Base-by-base conservation (phyloP, 306 rosid genomes). In the Rosa lucieae region DNA sequence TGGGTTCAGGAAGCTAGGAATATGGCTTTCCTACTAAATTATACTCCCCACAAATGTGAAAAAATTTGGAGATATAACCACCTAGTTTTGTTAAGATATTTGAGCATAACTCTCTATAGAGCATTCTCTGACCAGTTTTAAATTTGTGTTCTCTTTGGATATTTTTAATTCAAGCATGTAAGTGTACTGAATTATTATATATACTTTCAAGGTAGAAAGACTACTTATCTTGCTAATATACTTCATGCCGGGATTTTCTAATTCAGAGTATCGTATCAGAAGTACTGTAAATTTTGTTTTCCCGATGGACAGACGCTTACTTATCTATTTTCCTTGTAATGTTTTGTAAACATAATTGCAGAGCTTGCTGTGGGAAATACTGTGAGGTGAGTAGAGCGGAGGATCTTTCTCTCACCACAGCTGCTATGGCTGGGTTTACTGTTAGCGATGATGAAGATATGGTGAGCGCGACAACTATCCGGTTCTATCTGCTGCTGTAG, bases 301-400 rank as follows among this genome's bases (percentile, higher is more conserved):
- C 37, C 3, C 37, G 37, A 52, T 15, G 56, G n/a, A 52, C 72
- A 17, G 77, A 70, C 37, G 53, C 61, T 80, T 37, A 51, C 83
- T 76, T 53, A 3, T 53, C 68, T 68, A 3, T 26, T 77, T 40
- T 7, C 71, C 47, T 86, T 65, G 53, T 69, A 66, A 86, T 69
- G 58, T 73, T 85, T 61, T 63, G 75, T 74, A 52, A 51, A 67
- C 84, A 80, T 67, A 18, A 82, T 80, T 55, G 85, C 91, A 96
- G 99, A 96, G 90, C 87, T 96, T 66, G 96, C 98, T 21, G 97
- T 96, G 83, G 99, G 98, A 70, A 96, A 93, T 79, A 90, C 93
- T 67, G 97, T 88, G 80, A 93, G 98, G 89, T 96, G 98, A 77
- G 91, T 90, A 86, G 98, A 95, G 37, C 8, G 92, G 99, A 93